Base-by-base conservation (phyloP, 805 yeast genomes). In the Ogataea pignaliae region DNA sequence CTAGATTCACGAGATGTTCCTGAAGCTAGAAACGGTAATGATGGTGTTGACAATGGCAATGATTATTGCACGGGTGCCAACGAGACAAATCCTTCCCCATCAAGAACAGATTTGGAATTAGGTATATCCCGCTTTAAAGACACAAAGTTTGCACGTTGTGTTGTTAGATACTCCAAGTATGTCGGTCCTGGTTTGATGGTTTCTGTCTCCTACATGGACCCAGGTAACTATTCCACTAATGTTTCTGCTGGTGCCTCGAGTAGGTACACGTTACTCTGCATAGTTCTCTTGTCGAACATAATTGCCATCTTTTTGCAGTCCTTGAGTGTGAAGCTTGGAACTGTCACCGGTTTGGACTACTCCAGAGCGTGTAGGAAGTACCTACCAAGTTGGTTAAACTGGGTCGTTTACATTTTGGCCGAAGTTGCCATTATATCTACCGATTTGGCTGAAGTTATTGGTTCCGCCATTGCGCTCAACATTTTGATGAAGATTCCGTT, bases 371-470 rank as follows among this genome's bases (percentile, higher is more conserved):
- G 73, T 45, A 57, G 75, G 33, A 66, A 64, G 47, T 53, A 61
- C 48, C 56, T 71, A 16, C 78, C 79, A 1, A 39, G 46, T 8
- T 63, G 70, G 69, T 44, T 70, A 41, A 73, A 73, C 49, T 48
- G 51, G 30, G 37, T 48, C 4, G 42, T 73, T 4, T 73, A 75
- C 70, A 39, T 70, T 13, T 54, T 70, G 15, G 76, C 78, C 11
- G 79, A 73, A 52, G 59, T 65, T 51, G 77, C 78, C 41, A 73
- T 73, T 36, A 66, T 73, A 14, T 76, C 79, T 8, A 73, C 79
- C 5, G 79, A 73, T 57, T 62, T 73, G n/a, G 78, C 79, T 10
- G 79, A 73, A 53, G 79, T 73, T 32, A 72, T 73, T 43, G 79
- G 79, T 43, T 65, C 73, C n/a, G 77, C 78, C 12, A 66, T 73